Evolutionary conservation across 2,329 filamentous ascomycete species (phyloP).

Genomic region (Aspergillus neoniger): DNA sequence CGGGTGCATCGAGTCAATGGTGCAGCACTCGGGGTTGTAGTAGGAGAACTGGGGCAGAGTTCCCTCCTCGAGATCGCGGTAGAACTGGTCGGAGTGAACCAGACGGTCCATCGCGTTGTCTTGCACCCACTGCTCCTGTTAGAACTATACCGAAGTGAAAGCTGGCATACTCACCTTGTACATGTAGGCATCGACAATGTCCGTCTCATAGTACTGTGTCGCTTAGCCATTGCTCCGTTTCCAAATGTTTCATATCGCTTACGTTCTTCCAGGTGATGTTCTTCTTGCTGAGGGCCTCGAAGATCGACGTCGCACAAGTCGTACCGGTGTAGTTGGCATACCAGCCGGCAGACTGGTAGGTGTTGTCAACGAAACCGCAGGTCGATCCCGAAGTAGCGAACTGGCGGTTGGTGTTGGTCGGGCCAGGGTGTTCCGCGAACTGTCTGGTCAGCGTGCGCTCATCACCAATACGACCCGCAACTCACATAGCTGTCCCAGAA

Average conservation of each 20-base stretch:
- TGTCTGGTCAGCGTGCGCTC: slow-evolving; percentile 15
- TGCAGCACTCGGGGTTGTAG: slow-evolving; percentile 47
- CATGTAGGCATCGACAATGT: slow-evolving; percentile 40
- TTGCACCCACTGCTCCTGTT: slow-evolving; percentile 35
- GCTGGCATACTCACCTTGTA: slow-evolving; percentile 28
- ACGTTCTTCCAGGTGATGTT: slow-evolving; percentile 44
- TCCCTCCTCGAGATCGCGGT: slow-evolving; percentile 63
- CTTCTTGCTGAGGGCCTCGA: slow-evolving; percentile 39
- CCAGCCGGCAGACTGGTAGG: slow-evolving; percentile 34
- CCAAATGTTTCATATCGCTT: background rate
- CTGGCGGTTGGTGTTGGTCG: slow-evolving; percentile 45
- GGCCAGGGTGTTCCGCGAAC: slow-evolving; percentile 42
- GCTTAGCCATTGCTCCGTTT: background rate
- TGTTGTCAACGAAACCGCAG: slow-evolving; percentile 38
- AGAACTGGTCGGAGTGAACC: slow-evolving; percentile 52
- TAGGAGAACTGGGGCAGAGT: slow-evolving; percentile 69
- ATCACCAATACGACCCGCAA: background rate
- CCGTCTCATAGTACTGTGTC: slow-evolving; percentile 40
- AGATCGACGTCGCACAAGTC: slow-evolving; percentile 40
- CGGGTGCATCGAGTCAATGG: slow-evolving; percentile 43
- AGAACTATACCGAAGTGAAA: background rate
- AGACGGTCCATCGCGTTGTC: slow-evolving; percentile 39
- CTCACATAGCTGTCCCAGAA: slow-evolving; percentile 42
- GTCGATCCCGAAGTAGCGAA: slow-evolving; percentile 42
- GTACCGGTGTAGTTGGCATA: slow-evolving; percentile 39